Evolutionary conservation across 768 basidiomycete species (phyloP).

Genomic region (Serendipita indica): DNA sequence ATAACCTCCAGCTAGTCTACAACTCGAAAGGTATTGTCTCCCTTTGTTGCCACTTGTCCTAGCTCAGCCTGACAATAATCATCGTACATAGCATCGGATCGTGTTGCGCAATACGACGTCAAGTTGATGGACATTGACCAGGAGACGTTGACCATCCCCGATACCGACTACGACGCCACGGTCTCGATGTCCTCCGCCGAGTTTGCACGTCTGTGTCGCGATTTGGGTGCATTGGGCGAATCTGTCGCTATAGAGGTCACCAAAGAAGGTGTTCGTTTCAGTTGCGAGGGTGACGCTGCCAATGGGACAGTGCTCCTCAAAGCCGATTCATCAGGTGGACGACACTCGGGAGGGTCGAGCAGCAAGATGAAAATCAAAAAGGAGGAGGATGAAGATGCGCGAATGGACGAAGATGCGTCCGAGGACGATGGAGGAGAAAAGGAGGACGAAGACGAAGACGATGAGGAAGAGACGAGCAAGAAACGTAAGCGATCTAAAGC

Average conservation of each 20-base stretch:
- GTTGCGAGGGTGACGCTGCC: slow-evolving; percentile 86
- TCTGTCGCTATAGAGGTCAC: slow-evolving; percentile 88
- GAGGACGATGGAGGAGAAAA: slow-evolving; percentile 31
- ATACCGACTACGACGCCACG: slow-evolving; percentile 91
- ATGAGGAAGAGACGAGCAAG: slow-evolving; percentile 29
- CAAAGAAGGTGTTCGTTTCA: slow-evolving; percentile 91
- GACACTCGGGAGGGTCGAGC: slow-evolving; percentile 21
- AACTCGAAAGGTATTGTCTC: slow-evolving; percentile 59
- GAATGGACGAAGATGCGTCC: slow-evolving; percentile 13
- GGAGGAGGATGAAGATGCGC: slow-evolving; percentile 19
- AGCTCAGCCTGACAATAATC: not conserved
- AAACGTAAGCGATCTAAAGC: slow-evolving; percentile 56
- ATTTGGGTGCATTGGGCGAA: slow-evolving; percentile 82
- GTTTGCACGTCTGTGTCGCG: slow-evolving; percentile 85
- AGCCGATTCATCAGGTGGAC: slow-evolving; percentile 37
- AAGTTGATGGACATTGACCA: slow-evolving; percentile 99
- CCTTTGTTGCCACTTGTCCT: not conserved
- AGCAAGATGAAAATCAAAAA: slow-evolving; percentile 20
- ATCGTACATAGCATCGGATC: slow-evolving; percentile 82
- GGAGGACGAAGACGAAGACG: slow-evolving; percentile 37
- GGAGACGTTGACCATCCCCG: slow-evolving; percentile 88
- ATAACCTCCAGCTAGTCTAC: slow-evolving; percentile 75
- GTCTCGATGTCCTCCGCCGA: slow-evolving; percentile 76
- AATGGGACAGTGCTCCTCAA: slow-evolving; percentile 77
- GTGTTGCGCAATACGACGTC: slow-evolving; percentile 96